Conservation (phyloP, 192 early-diverging fungal species). For the Podila clonocystis region DNA sequence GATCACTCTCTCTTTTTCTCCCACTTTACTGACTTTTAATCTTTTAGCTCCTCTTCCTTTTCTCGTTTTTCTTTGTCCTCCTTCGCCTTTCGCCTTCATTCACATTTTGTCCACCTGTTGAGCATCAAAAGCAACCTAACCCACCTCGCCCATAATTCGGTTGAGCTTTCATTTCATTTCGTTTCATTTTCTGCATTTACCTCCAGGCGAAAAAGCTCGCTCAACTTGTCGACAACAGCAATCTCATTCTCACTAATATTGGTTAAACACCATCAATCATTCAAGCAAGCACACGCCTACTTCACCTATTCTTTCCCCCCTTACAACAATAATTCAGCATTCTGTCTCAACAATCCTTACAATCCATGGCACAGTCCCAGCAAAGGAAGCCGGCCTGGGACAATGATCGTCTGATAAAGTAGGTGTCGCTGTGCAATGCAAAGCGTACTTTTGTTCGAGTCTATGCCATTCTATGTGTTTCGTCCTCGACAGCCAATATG, state of each 20-base stretch:
- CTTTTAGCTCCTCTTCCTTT: neutral
- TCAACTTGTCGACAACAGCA: neutral
- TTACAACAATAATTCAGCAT: conserved; percentile 9
- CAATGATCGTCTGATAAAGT: conserved; percentile 53
- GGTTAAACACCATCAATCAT: neutral
- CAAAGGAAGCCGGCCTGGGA: conserved; percentile 50
- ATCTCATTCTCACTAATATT: neutral
- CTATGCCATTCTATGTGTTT: too few species aligned
- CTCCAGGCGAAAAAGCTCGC: too few species aligned
- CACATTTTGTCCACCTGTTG: too few species aligned
- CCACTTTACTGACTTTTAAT: neutral
- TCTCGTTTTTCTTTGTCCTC: neutral
- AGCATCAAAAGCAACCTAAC: too few species aligned
- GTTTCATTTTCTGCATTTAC: too few species aligned
- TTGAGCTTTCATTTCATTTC: too few species aligned
- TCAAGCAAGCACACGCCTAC: neutral
- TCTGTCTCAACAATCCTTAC: conserved; percentile 30
- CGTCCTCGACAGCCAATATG: too few species aligned
- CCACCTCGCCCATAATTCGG: too few species aligned
- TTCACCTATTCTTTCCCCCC: neutral
- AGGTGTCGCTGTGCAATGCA: conserved; percentile 3
- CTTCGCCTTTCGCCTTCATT: neutral
- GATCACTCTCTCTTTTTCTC: neutral
- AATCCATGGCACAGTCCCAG: conserved; percentile 53
- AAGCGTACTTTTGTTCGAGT: too few species aligned